Evolutionary conservation across 2,329 filamentous ascomycete genomes (phyloP).

Genomic region (Neofusicoccum cordaticola): DNA sequence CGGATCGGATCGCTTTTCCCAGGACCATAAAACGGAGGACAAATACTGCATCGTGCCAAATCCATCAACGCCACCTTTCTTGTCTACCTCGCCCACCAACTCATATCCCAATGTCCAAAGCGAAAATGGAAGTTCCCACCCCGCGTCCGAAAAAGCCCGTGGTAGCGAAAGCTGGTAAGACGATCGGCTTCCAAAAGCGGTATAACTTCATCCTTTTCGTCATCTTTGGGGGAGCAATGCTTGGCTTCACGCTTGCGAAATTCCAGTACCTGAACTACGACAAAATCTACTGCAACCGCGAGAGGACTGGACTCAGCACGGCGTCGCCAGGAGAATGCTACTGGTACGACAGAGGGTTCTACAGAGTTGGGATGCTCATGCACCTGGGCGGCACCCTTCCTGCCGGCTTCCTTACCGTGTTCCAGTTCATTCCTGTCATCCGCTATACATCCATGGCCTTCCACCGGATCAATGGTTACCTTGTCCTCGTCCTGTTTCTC

Average conservation of each 20-base stretch:
- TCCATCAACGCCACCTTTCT: too few species aligned
- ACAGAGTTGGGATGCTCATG: constrained; percentile 41
- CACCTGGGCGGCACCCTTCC: constrained; percentile 44
- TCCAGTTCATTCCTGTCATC: constrained; percentile 45
- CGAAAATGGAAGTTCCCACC: too few species aligned
- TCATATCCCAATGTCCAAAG: too few species aligned
- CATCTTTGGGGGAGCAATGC: constrained; percentile 8
- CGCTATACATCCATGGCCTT: constrained; percentile 50
- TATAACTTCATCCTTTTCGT: neutral
- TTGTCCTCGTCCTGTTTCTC: constrained; percentile 49
- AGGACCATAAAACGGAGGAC: too few species aligned
- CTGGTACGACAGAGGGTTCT: constrained; percentile 37
- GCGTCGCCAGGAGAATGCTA: constrained; percentile 46
- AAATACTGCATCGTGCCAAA: too few species aligned
- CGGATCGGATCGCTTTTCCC: too few species aligned
- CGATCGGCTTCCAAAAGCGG: neutral
- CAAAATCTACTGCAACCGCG: constrained; percentile 24
- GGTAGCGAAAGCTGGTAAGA: too few species aligned
- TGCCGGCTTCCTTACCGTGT: constrained; percentile 37
- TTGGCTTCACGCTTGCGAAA: constrained; percentile 41
- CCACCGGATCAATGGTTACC: constrained; percentile 62
- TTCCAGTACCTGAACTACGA: constrained; percentile 51
- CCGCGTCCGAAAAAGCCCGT: too few species aligned
- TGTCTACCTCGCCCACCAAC: too few species aligned
- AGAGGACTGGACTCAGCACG: constrained; percentile 17